phyloP scores from a whole-genome alignment of 768 basidiomycete species.

The Termitomyces sp. region DNA sequence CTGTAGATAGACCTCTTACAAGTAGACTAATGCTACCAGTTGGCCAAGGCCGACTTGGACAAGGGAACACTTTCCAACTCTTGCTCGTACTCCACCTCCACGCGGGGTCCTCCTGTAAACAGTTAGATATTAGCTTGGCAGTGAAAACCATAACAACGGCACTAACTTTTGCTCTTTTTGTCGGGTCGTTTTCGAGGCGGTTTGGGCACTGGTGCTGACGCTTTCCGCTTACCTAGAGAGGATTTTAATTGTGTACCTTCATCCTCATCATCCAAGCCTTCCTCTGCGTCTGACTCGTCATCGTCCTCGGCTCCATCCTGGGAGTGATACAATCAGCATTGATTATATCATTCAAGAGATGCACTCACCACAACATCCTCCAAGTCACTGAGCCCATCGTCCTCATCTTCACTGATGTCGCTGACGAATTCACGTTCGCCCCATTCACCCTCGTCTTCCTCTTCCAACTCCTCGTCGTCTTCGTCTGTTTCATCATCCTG shows the following conservation, averaged over 20 bases:
- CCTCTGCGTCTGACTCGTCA: constrained; percentile 32
- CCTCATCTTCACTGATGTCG: constrained; percentile 68
- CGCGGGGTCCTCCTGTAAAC: constrained; percentile 63
- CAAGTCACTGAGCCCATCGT: constrained; percentile 60
- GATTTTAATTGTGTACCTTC: constrained; percentile 34
- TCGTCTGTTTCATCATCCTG: constrained; percentile 60
- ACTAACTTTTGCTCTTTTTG: constrained; percentile 61
- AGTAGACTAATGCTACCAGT: constrained; percentile 40
- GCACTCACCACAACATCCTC: constrained; percentile 64
- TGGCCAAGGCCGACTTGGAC: constrained; percentile 46
- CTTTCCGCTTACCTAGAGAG: constrained; percentile 69
- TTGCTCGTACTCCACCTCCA: constrained; percentile 97
- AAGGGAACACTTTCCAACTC: constrained; percentile 73
- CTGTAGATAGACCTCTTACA: neutral
- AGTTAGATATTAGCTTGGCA: neutral
- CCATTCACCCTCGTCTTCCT: constrained; percentile 48
- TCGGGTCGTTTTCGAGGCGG: constrained; percentile 51
- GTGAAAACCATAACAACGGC: neutral
- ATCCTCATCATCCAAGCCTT: constrained; percentile 39
- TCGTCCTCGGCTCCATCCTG: constrained; percentile 31
- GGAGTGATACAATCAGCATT: neutral
- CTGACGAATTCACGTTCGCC: constrained; percentile 73
- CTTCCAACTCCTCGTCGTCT: constrained; percentile 59
- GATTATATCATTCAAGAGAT: constrained; percentile 1
- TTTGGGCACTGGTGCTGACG: constrained; percentile 36